phyloP scores from a whole-genome alignment of 176 grass and related monocot genomes.

The Cenchrus americanus region DNA sequence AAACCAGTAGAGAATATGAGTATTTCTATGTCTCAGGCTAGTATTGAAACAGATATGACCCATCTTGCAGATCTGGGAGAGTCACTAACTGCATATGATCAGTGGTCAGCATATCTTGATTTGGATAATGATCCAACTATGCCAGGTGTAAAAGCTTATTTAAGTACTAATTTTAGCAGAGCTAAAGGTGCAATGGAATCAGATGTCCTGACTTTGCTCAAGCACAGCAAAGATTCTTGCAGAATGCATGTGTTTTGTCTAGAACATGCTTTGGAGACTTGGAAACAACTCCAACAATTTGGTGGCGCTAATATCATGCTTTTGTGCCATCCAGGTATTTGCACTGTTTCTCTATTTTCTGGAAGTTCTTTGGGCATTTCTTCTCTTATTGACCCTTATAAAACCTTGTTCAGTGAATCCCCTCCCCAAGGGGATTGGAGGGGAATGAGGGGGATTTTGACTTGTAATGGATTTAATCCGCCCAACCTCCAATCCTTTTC shows the following conservation, averaged over 20 bases:
- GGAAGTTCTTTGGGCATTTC: slow-evolving; percentile 24
- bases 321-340: slow-evolving; percentile 91
- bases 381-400: slow-evolving; percentile 24
- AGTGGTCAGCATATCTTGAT: slow-evolving; percentile 45
- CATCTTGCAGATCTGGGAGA: slow-evolving; percentile 38
- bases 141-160: slow-evolving; percentile 36
- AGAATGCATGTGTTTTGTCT: slow-evolving; percentile 99
- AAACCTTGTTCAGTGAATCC: too few species aligned
- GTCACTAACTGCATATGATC: slow-evolving; percentile 30
- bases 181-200: slow-evolving; percentile 47
- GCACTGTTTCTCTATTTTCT: slow-evolving; percentile 34
- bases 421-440: too few species aligned
- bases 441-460: too few species aligned
- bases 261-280: slow-evolving; percentile 93
- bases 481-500: too few species aligned
- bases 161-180: slow-evolving; percentile 40
- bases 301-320: slow-evolving; percentile 94
- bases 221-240: slow-evolving; percentile 79
- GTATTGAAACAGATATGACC: slow-evolving; percentile 33
- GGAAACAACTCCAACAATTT: slow-evolving; percentile 75
- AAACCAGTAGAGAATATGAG: slow-evolving; percentile 34
- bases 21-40: slow-evolving; percentile 38
- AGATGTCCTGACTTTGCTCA: slow-evolving; percentile 55
- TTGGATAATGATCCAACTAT: slow-evolving; percentile 31
- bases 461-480: too few species aligned